Percentiles rank a stretch among this genome's conserved stretches.
phyloP scores from a whole-genome alignment of 1,139 yeast species.

The Yamadazyma siamensis region DNA sequence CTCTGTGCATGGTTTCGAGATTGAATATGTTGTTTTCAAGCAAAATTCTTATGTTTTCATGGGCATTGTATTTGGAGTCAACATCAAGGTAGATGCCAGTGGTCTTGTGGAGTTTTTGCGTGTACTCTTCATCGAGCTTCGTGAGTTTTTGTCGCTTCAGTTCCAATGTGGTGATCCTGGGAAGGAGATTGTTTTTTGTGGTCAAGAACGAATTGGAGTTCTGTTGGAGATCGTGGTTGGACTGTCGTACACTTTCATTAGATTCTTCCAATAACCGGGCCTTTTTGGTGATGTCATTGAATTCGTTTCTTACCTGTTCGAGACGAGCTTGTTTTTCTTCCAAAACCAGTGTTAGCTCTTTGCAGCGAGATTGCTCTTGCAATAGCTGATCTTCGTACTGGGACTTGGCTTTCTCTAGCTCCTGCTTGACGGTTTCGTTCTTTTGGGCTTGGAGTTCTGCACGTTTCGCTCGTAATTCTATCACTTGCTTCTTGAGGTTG shows the following conservation, averaged over 20 bases:
- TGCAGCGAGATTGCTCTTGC: too few species aligned
- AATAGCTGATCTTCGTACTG: too few species aligned
- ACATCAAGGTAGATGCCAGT: conserved; percentile 11
- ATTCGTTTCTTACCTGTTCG: conserved; percentile 6
- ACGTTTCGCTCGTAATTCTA: conserved; percentile 2
- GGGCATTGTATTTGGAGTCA: conserved; percentile 17
- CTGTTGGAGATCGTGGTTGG: too few species aligned
- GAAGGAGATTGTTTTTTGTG: conserved; percentile 6
- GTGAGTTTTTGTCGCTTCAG: conserved; percentile 9
- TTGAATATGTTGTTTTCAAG: conserved; percentile 55
- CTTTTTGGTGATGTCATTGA: conserved; percentile 5
- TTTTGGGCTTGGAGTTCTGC: conserved; percentile 2
- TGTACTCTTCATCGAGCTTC: conserved; percentile 6
- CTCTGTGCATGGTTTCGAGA: conserved; percentile 26
- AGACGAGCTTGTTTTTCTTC: conserved; percentile 5
- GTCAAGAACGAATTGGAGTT: conserved; percentile 6
- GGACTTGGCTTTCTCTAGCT: conserved; percentile 2
- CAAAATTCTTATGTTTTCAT: conserved; percentile 31
- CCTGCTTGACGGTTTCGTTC: conserved; percentile 8
- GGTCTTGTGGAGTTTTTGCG: conserved; percentile 6
- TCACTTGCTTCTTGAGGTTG: conserved; percentile 6
- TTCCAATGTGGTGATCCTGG: conserved; percentile 9
- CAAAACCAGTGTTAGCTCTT: conserved; percentile 7
- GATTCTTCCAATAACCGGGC: conserved; percentile 3
- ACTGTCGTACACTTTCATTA: conserved; percentile 2